Evolutionary conservation across 345 rosid genomes (phyloP), one percentile per base, ranked within the genome.

Genomic region (Bruguiera gymnorhiza): DNA sequence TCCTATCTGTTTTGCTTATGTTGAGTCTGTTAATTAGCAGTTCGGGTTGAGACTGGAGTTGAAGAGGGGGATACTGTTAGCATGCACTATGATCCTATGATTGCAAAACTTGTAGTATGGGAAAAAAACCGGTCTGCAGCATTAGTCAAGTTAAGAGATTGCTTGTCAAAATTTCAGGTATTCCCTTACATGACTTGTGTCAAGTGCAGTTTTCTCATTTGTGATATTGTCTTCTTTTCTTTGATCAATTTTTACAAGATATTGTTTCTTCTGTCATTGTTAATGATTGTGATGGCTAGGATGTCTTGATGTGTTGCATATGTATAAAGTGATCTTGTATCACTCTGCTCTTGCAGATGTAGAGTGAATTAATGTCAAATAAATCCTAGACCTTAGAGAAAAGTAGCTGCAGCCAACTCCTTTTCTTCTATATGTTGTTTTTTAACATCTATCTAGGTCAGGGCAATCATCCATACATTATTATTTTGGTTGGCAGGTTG

Each of bases 21-120:
- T 59, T 69, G 62, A 66, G 39, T 72, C 10, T 27, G 10, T 66
- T 54, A 18, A 74, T 70, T 71, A 16, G 62, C 86, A 88, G 96
- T 94, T 70, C 84, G 96, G 74, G 95, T 94, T 69, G 96, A 91
- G 82, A 94, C 97, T 75, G 98, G 97, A 70, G 96, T 94, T 67
- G 86, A 85, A 79, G 90, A 89, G 81, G 97, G 98, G 71, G 96
- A 94, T 75, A 78, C 78, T 73, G 93, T 94, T 68, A 94, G 92
- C 91, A 89, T 89, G 98, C 98, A 94, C 75, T 94, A 91, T 76
- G 98, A 94, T 86, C 98, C 98, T 62, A 89, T 94, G 97, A 94
- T 91, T 81, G 98, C 98, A 58, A 91, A 94, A 83, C 98, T 94
- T 82, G 96, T 94, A 52, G 97, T 88, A 55, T 85, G 89, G 90